phyloP scores from a whole-genome alignment of 495 filamentous ascomycete genomes.

The Polyplosphaeria fusca region DNA sequence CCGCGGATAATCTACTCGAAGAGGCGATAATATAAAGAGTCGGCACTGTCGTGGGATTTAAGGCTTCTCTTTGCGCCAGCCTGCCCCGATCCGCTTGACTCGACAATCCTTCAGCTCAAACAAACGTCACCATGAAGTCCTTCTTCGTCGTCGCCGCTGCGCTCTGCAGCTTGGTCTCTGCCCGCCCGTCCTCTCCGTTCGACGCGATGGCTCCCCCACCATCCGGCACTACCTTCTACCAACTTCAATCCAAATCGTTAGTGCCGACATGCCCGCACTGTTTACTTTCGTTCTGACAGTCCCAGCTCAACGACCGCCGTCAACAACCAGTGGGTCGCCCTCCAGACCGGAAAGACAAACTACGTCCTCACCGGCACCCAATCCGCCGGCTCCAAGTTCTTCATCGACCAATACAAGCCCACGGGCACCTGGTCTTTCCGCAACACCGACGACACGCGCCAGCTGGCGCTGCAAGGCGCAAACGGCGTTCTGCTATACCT shows the following conservation, averaged over 20 bases:
- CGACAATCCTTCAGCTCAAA: background rate
- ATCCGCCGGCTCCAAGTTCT: conserved; percentile 17
- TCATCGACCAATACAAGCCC: conserved; percentile 9
- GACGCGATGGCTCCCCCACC: conserved; percentile 10
- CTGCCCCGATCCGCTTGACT: background rate
- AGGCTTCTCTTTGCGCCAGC: conserved; percentile 1
- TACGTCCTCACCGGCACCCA: conserved; percentile 12
- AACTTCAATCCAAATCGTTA: conserved; percentile 27
- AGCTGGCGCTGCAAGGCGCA: conserved; percentile 20
- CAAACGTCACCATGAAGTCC: conserved; percentile 18
- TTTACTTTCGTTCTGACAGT: background rate
- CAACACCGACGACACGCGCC: conserved; percentile 22
- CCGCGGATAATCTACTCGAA: background rate
- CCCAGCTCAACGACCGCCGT: conserved; percentile 3
- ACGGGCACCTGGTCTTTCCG: conserved; percentile 13
- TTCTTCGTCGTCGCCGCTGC: conserved; percentile 15
- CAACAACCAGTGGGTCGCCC: conserved; percentile 17
- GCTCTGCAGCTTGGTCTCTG: conserved; percentile 22
- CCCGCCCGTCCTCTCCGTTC: background rate
- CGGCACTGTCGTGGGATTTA: no score
- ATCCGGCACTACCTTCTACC: conserved; percentile 17
- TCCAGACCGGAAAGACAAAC: conserved; percentile 6
- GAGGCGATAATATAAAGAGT: no score
- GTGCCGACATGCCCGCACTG: background rate
- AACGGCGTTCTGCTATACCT: conserved; percentile 12